Conservation (phyloP, 257 asterid genomes). For the Mentha longifolia region DNA sequence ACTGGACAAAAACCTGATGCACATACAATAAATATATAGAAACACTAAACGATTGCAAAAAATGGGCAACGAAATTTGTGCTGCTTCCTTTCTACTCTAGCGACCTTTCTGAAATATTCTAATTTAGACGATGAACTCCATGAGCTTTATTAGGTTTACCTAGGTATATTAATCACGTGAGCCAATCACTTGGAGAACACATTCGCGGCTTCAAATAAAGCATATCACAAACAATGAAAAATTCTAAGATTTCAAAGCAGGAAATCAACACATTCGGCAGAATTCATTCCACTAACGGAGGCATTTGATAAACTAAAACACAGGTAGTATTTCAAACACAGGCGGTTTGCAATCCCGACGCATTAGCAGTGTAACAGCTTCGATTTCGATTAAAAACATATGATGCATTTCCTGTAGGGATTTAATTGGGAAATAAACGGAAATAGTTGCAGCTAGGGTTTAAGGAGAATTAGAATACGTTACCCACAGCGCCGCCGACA, state of each 20-base stretch:
- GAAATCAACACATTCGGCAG: background rate
- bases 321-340: conserved; percentile 1
- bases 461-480: conserved; percentile 27
- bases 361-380: background rate
- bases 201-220: conserved; percentile 1
- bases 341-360: background rate
- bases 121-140: background rate
- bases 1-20: background rate
- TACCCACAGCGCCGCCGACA: conserved; percentile 88
- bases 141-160: background rate
- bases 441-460: conserved; percentile 40
- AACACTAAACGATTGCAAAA: background rate
- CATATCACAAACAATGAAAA: conserved; percentile 14
- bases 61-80: background rate
- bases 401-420: background rate
- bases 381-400: background rate
- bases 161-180: too few relatives aligned
- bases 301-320: conserved; percentile 12
- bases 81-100: background rate
- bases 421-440: background rate
- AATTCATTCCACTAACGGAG: background rate
- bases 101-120: background rate
- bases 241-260: background rate
- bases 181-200: background rate
- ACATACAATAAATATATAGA: background rate